Evolutionary conservation across 2,329 filamentous ascomycete species (phyloP), one percentile per base, ranked within the genome.

Genomic region (Penicillium sp.): DNA sequence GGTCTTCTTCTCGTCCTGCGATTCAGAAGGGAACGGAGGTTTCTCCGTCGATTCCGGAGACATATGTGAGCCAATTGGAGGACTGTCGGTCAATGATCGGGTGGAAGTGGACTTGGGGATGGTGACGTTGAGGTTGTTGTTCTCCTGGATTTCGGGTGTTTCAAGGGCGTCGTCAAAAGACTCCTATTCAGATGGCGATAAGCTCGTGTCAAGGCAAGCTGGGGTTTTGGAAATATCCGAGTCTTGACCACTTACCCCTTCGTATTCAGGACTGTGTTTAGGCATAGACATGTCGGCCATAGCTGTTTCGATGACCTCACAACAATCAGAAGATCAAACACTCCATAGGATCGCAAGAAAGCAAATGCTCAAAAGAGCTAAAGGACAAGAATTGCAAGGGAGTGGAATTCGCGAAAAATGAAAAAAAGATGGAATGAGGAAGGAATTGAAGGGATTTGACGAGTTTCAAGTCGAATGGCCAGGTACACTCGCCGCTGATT

Each of bases 161-260:
- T 80, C 69, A 81, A 84, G 74, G 55, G 90, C 91, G 80, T 96
- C 91, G 77, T 96, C 91, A 70, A 96, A 96, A 17, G 84, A 84
- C 68, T 93, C 88, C 88, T 91, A 71, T 21, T 58, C 41, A 29
- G n/a, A 48, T 45, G 43, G 55, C 25, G 53, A 49, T 55, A 49
- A 59, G 59, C 43, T 51, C 43, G 25, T 41, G 36, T 58, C 52
- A 54, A 55, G 39, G 54, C 64, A 59, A 62, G 42, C 13, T n/a
- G 15, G 15, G 25, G 12, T 7, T 9, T 23, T n/a, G 19, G 35
- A 19, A 21, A 23, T 9, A 19, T 29, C 3, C 55, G 41, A 59
- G 43, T 56, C 49, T 57, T 54, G 35, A 53, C 23, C 29, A 64
- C 72, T 68, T 55, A 79, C 77, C 68, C 73, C 75, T 71, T 77